Base-by-base conservation (phyloP, 78 protist species). In the Guillardia theta region DNA sequence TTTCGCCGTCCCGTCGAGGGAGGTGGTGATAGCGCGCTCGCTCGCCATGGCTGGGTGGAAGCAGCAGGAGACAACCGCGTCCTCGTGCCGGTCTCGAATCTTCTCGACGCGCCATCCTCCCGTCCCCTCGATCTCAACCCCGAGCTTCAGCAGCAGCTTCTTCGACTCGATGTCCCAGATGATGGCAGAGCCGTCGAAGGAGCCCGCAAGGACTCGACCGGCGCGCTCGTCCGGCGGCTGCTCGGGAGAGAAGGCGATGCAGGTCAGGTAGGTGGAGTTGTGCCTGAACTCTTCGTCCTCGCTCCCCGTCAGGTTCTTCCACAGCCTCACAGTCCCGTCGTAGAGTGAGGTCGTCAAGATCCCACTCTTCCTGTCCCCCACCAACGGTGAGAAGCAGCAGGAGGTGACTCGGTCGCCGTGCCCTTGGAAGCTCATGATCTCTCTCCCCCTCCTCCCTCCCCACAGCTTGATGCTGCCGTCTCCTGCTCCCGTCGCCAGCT, bases 281-380 rank as follows among this genome's bases (percentile, higher is more conserved):
- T 70, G 83, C 83, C 83, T 36, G 41, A 70, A 70, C 36, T 70
- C 45, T 6, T 70, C 83, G 36, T 70, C 83, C 83, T 70, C 83
- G 10, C 15, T 12, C 45, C 83, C 83, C 41, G 83, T 70, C 8
- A 70, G 83, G 1, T 12, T 22, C 36, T 70, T 33, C 83, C 83
- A 70, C 12, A 70, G 83, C 45, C 83, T 36, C 36, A 22, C 9
- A 22, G 83, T 70, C 45, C 83, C 22, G 83, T 18, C 83, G 36
- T 70, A 70, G 36, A 70, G 83, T 33, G 83, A 70, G 41, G 36
- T 12, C 3, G 83, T 33, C 10, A 70, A 43, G 8, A 70, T 33
- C 10, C 83, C 83, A 58, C 70, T 30, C 6, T 70, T 70, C 36
- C 83, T 36, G 41, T 70, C 83, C 46, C 83, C 83, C 0, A 70